Conservation (phyloP, 169 alveolate genomes). For the Prorocentrum cordatum region DNA sequence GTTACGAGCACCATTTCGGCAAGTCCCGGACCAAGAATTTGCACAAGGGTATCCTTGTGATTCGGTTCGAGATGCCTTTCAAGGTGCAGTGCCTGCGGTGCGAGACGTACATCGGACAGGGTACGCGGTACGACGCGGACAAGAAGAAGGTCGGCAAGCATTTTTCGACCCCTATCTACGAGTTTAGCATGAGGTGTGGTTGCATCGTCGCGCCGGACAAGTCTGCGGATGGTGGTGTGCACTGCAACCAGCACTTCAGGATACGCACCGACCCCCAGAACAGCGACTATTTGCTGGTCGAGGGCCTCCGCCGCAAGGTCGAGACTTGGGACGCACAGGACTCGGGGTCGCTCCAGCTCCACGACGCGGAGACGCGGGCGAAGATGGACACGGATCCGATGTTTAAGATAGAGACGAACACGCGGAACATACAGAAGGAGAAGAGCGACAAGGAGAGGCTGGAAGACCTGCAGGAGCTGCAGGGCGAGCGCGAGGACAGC, state of each 20-base stretch:
- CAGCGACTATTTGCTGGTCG: constrained; percentile 31
- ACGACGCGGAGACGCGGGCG: constrained; percentile 11
- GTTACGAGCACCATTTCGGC: constrained; percentile 67
- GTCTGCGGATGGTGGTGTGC: constrained; percentile 4
- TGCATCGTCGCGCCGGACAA: no score
- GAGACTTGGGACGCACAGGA: constrained; percentile 48
- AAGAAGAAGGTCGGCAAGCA: constrained; percentile 65
- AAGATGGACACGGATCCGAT: constrained; percentile 28
- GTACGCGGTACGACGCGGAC: constrained; percentile 63
- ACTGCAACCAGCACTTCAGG: constrained; percentile 49
- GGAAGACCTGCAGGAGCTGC: constrained; percentile 40
- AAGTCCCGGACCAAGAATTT: constrained; percentile 47
- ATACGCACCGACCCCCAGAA: constrained; percentile 55
- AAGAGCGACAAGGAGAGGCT: constrained; percentile 21
- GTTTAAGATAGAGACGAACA: constrained; percentile 40
- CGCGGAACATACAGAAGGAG: constrained; percentile 24
- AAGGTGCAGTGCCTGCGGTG: constrained; percentile 54
- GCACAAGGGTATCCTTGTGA: constrained; percentile 23
- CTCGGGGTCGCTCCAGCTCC: constrained; percentile 25
- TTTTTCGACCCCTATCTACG: constrained; percentile 51
- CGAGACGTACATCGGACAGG: constrained; percentile 25
- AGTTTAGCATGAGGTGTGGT: constrained; percentile 54
- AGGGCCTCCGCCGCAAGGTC: constrained; percentile 42
- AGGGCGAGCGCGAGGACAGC: constrained; percentile 26
- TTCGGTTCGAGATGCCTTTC: constrained; percentile 66